Evolutionary conservation across 495 filamentous ascomycete genomes (phyloP).

Genomic region (Letharia columbiana): DNA sequence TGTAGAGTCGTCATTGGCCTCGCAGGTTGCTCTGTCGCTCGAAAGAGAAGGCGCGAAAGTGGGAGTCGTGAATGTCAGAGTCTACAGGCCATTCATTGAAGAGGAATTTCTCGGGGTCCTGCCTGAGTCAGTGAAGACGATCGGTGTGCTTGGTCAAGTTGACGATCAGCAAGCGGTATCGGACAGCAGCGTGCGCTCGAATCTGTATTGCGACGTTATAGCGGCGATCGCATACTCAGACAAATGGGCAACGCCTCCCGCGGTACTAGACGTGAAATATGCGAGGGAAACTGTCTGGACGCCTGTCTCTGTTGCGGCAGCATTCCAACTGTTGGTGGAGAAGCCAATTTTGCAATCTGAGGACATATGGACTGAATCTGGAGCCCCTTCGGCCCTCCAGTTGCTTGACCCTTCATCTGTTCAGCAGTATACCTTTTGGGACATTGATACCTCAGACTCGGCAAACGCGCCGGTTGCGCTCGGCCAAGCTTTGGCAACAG

Average conservation of each 20-base stretch:
- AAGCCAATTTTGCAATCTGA: constrained; percentile 44
- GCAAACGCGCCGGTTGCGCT: constrained; percentile 56
- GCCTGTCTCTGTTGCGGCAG: constrained; percentile 61
- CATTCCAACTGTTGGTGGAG: constrained; percentile 54
- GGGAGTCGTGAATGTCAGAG: constrained; percentile 80
- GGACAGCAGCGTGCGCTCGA: constrained; percentile 66
- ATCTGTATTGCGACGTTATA: constrained; percentile 82
- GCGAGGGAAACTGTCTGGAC: constrained; percentile 72
- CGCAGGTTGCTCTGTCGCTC: constrained; percentile 69
- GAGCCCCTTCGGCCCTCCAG: constrained; percentile 33
- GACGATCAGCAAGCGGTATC: constrained; percentile 44
- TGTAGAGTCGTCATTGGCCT: constrained; percentile 74
- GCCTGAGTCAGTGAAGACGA: constrained; percentile 60
- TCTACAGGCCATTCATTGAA: constrained; percentile 92
- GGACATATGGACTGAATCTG: constrained; percentile 31
- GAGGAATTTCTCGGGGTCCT: constrained; percentile 79
- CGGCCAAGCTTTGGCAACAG: constrained; percentile 62
- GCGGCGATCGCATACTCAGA: constrained; percentile 72
- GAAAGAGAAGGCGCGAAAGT: constrained; percentile 62
- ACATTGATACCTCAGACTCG: constrained; percentile 65
- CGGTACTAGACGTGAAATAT: constrained; percentile 80
- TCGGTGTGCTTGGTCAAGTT: constrained; percentile 63
- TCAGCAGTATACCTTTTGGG: constrained; percentile 90
- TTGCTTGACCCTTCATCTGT: constrained; percentile 43
- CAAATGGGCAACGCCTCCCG: constrained; percentile 49